Evolutionary conservation across 805 yeast genomes (phyloP).

Genomic region (Osmozyma mogii): DNA sequence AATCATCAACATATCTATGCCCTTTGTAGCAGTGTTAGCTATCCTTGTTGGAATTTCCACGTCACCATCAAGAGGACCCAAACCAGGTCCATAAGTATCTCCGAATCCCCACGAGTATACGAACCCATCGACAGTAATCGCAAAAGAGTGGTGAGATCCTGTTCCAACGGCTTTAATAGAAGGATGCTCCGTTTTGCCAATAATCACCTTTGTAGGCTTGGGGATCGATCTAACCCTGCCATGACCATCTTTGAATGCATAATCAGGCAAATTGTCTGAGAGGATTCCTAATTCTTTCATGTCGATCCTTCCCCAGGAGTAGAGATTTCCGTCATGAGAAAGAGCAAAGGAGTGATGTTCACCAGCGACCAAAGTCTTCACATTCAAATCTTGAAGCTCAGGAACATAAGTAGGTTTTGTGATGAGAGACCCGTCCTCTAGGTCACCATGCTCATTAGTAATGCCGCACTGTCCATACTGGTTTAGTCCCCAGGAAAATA

Average conservation of each 20-base stretch:
- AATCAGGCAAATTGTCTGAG: conserved; percentile 55
- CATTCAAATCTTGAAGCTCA: conserved; percentile 50
- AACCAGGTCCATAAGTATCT: conserved; percentile 93
- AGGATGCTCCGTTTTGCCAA: conserved; percentile 14
- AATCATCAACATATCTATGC: conserved; percentile 57
- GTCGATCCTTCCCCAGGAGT: conserved; percentile 85
- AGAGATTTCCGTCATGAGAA: conserved; percentile 63
- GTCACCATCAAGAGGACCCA: conserved; percentile 87
- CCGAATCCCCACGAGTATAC: conserved; percentile 97
- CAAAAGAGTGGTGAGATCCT: conserved; percentile 91
- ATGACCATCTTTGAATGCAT: conserved; percentile 67
- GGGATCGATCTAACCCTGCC: conserved; percentile 84
- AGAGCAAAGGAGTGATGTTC: conserved; percentile 89
- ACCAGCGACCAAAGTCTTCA: conserved; percentile 72
- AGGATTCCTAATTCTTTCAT: conserved; percentile 89
- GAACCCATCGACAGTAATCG: conserved; percentile 75
- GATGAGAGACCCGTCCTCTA: conserved; percentile 81
- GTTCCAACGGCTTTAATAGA: conserved; percentile 46
- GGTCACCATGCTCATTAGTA: conserved; percentile 49
- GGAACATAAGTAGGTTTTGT: conserved; percentile 67
- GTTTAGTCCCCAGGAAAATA: conserved; percentile 90
- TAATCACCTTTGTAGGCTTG: conserved; percentile 59
- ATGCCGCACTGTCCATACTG: conserved; percentile 94
- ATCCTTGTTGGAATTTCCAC: conserved; percentile 83
- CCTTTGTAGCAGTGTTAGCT: conserved; percentile 87